A percentile compares a stretch with the other conserved stretches of the same genome.
Evolutionary conservation across 2,329 filamentous ascomycete species (phyloP).

Genomic region (Neopestalotiopsis sp.): DNA sequence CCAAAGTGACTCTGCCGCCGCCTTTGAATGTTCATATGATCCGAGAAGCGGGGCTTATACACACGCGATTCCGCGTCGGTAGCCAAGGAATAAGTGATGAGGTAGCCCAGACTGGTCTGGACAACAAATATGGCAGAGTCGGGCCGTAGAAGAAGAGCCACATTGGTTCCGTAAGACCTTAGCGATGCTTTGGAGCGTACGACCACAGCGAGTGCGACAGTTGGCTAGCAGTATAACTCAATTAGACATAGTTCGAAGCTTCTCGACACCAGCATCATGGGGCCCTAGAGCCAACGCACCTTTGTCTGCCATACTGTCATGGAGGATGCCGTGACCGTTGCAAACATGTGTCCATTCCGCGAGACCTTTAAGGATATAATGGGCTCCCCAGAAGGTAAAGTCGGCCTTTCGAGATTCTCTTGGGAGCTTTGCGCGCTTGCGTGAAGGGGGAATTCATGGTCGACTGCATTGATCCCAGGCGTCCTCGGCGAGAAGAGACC

Average conservation of each 20-base stretch:
- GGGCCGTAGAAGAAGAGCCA: constrained; percentile 83
- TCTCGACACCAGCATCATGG: constrained; percentile 21
- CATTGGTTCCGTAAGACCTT: constrained; percentile 82
- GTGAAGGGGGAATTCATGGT: constrained; percentile 53
- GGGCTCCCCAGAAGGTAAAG: constrained; percentile 59
- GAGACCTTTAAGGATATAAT: constrained; percentile 80
- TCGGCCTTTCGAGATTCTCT: constrained; percentile 37
- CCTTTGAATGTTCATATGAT: constrained; percentile 67
- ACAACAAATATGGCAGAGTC: constrained; percentile 93
- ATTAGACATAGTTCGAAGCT: constrained; percentile 30
- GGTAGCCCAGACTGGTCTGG: constrained; percentile 82
- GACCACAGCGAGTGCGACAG: constrained; percentile 84
- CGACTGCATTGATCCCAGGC: constrained; percentile 64
- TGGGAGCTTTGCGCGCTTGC: constrained; percentile 35
- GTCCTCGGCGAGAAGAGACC: constrained; percentile 61
- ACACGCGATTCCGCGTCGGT: constrained; percentile 83
- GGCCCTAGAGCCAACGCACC: constrained; percentile 53
- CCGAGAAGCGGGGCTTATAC: constrained; percentile 82
- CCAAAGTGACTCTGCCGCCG: constrained; percentile 67
- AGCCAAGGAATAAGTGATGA: constrained; percentile 93
- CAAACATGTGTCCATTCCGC: constrained; percentile 81
- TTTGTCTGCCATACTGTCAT: constrained; percentile 98
- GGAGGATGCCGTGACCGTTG: constrained; percentile 82
- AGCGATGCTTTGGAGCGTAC: constrained; percentile 82
- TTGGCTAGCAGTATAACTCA: constrained; percentile 64